Conservation (phyloP, 2,329 filamentous ascomycete genomes). For the Colletotrichum filicis region DNA sequence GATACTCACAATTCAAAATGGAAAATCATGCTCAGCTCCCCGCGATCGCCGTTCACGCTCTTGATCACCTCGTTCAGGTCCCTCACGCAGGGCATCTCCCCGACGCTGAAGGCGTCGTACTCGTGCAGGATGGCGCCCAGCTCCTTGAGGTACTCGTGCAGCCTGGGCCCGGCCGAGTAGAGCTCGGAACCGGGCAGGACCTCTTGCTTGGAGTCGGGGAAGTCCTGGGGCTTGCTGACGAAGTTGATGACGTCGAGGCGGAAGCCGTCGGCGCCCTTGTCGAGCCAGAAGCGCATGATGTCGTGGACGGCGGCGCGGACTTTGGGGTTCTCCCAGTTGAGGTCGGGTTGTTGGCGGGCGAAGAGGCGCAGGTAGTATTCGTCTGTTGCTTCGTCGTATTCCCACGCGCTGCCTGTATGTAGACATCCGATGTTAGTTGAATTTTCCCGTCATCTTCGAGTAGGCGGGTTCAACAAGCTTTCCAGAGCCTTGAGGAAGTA, state of each 20-base stretch:
- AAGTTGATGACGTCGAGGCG: slow-evolving; percentile 76
- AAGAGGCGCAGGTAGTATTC: slow-evolving; percentile 76
- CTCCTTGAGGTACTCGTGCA: slow-evolving; percentile 59
- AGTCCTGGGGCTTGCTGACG: slow-evolving; percentile 69
- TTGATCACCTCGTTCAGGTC: slow-evolving; percentile 55
- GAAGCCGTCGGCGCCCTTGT: slow-evolving; percentile 74
- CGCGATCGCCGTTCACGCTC: slow-evolving; percentile 64
- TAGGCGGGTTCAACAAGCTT: too few relatives aligned
- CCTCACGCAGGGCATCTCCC: slow-evolving; percentile 60
- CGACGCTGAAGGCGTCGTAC: slow-evolving; percentile 63
- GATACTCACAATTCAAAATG: slow-evolving; percentile 70
- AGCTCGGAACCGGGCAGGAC: slow-evolving; percentile 50
- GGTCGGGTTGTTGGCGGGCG: slow-evolving; percentile 76
- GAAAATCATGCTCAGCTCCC: slow-evolving; percentile 78
- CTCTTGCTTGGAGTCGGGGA: slow-evolving; percentile 58
- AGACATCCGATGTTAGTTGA: background rate
- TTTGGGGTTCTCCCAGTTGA: slow-evolving; percentile 80
- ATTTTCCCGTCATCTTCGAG: fast-evolving
- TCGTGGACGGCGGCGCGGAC: slow-evolving; percentile 75
- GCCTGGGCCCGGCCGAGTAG: slow-evolving; percentile 64
- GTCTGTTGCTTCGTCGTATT: slow-evolving; percentile 59
- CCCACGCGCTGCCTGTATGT: slow-evolving; percentile 54
- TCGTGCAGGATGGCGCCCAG: slow-evolving; percentile 55
- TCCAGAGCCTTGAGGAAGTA: too few relatives aligned
- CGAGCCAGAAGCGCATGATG: slow-evolving; percentile 79